phyloP scores from a whole-genome alignment of 768 basidiomycete genomes.

The Pluteus cervinus region DNA sequence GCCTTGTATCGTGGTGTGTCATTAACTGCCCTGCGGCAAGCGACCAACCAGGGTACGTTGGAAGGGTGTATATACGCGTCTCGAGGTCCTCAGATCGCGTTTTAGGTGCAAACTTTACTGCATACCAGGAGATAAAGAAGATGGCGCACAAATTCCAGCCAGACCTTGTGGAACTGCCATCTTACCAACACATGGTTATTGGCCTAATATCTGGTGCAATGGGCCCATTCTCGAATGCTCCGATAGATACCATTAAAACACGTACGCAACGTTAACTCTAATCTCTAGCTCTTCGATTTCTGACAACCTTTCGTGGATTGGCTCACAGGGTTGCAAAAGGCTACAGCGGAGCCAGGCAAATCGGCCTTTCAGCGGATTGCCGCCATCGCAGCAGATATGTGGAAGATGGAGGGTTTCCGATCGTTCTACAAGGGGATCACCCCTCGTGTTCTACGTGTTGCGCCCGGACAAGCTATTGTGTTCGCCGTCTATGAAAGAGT shows the following conservation, averaged over 20 bases:
- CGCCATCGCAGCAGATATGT: conserved; percentile 88
- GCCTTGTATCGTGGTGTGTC: conserved; percentile 91
- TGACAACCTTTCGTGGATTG: conserved; percentile 3
- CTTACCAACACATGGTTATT: conserved; percentile 93
- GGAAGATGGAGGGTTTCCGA: conserved; percentile 76
- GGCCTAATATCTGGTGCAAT: conserved; percentile 95
- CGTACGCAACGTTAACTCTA: conserved; percentile 41
- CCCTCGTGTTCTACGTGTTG: conserved; percentile 91
- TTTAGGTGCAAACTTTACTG: conserved; percentile 91
- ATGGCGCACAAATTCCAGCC: conserved; percentile 75
- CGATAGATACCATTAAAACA: conserved; percentile 93
- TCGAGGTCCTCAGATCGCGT: background rate
- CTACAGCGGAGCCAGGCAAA: conserved; percentile 65
- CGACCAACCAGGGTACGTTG: conserved; percentile 86
- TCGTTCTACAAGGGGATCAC: conserved; percentile 99
- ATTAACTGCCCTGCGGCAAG: conserved; percentile 90
- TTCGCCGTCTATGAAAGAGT: conserved; percentile 97
- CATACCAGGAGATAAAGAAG: conserved; percentile 95
- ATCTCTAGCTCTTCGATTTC: background rate
- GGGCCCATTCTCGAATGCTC: conserved; percentile 98
- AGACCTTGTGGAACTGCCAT: conserved; percentile 71
- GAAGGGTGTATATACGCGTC: background rate
- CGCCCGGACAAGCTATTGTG: conserved; percentile 95
- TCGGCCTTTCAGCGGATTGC: conserved; percentile 76
- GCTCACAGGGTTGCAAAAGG: conserved; percentile 73